Evolutionary conservation across 257 asterid genomes (phyloP), one percentile per base, ranked within the genome.

Genomic region (Fraxinus anomala): DNA sequence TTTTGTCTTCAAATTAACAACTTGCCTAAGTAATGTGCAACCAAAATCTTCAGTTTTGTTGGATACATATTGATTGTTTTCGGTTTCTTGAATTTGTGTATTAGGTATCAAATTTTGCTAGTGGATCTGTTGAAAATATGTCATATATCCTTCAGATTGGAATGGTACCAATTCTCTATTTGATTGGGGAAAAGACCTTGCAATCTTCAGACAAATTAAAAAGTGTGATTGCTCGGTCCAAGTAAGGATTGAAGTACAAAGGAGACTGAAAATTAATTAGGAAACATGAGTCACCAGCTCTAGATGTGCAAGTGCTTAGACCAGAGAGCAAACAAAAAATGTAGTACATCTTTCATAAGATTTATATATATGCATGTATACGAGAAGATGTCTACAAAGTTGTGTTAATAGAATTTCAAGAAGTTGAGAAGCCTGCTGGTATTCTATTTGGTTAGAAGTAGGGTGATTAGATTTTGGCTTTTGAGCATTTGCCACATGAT

Each of bases 1-100:
- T 56, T 33, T 33, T 36, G 65, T 78, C 69, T 79, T 24, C 70
- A 23, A 23, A 16, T 56, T 76, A 49, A 59, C 37, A 51, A 51
- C 30, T 75, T 76, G 21, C 24, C 37, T 36, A 36, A 49, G 42
- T 69, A 51, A 28, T 26, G 19, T 70, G 37, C 42, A 16, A 40
- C 69, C 26, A 17, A 31, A 16, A 11, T 68, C 70, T 66, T 28
- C 24, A 67, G 14, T 82, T 63, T 39, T 42, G 63, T 68, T 68
- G 21, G 19, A 30, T 61, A n/a, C 54, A 21, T 69, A 19, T 65
- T 17, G 30, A 34, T 72, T 59, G 6, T 16, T 47, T 47, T 56
- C 26, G 4, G 76, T 10, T 39, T 80, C 59, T 59, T 68, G 44
- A 31, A 40, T 42, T 5, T 24, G 4, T 23, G 24, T 9, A 36